A percentile compares a stretch with the other conserved stretches of the same genome.
These are phyloP conservation scores for Colletotrichum plurivorum DNA, from an alignment of 2,329 filamentous ascomycete species.

Conservation along the genomic window DNA sequence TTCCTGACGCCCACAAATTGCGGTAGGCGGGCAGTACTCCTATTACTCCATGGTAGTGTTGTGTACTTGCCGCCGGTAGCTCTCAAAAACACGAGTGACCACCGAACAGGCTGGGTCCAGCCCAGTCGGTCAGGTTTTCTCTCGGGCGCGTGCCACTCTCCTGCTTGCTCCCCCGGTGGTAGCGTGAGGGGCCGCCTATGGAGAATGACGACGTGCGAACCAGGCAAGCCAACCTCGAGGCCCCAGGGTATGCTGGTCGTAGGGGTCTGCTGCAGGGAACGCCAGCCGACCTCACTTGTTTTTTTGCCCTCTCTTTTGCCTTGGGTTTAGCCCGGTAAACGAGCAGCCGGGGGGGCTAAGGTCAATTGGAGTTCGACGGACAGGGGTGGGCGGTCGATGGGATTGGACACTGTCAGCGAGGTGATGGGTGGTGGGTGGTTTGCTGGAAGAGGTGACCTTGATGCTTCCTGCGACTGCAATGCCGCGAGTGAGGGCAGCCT, in stretches of 20 bases:
- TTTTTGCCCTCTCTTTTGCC: neutral
- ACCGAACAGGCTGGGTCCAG: constrained; percentile 29
- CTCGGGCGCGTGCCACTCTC: constrained; percentile 30
- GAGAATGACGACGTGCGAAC: constrained; percentile 34
- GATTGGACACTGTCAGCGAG: constrained; percentile 14
- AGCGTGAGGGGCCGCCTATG: constrained; percentile 15
- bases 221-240: constrained; percentile 20
- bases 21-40: too few relatives aligned
- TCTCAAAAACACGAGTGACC: constrained; percentile 3
- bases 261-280: constrained; percentile 16
- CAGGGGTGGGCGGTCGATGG: neutral
- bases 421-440: neutral
- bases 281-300: constrained; percentile 2
- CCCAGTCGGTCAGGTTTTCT: constrained; percentile 35
- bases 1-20: neutral
- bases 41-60: too few relatives aligned
- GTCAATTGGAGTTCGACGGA: constrained; percentile 10
- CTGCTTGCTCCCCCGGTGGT: neutral
- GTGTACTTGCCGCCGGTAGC: too few relatives aligned
- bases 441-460: neutral
- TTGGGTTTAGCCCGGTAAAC: constrained; percentile 17
- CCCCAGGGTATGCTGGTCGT: neutral
- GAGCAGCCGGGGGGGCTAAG: constrained; percentile 7
- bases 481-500: neutral
- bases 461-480: neutral